Conservation (phyloP, 2,329 filamentous ascomycete genomes). For the Amesomyces nigricolor region DNA sequence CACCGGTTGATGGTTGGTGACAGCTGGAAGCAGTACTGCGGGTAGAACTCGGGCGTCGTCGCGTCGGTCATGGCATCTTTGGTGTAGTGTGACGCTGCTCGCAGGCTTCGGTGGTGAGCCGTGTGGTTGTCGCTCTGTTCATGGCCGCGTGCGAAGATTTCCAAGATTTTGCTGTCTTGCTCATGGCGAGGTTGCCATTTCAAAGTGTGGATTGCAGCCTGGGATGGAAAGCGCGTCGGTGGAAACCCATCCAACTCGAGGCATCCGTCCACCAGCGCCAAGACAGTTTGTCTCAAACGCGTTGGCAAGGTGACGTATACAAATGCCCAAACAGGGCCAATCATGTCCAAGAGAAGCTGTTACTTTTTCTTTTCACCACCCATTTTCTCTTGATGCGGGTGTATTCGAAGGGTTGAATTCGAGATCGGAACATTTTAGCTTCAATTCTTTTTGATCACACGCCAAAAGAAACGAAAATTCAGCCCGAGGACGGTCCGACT, state of each 20-base stretch:
- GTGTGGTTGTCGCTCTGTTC: not conserved
- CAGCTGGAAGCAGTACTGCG: slow-evolving; percentile 57
- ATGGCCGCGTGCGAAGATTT: not conserved
- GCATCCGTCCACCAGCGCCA: not conserved
- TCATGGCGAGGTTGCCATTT: not conserved
- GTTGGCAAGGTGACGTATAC: slow-evolving; percentile 15
- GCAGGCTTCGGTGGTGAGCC: slow-evolving; percentile 2
- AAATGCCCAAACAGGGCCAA: not conserved
- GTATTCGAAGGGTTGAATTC: too few relatives aligned
- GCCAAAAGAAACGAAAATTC: not conserved
- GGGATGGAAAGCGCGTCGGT: not conserved
- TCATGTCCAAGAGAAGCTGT: not conserved
- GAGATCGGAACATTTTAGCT: not conserved
- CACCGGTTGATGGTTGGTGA: slow-evolving; percentile 56
- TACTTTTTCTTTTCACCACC: not conserved
- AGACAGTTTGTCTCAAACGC: slow-evolving; percentile 5
- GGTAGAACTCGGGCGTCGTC: slow-evolving; percentile 41
- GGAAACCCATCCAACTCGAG: not conserved
- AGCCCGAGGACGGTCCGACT: not conserved
- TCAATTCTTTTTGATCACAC: not conserved
- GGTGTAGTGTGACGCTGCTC: slow-evolving; percentile 1
- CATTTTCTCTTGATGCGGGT: not conserved
- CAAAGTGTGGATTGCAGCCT: not conserved
- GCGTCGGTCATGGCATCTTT: slow-evolving; percentile 26
- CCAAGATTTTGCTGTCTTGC: not conserved